Percentiles rank a stretch among this genome's conserved stretches.
These are phyloP conservation scores for Penicillium manginii DNA, from an alignment of 495 filamentous ascomycete species.

Conservation along the genomic window DNA sequence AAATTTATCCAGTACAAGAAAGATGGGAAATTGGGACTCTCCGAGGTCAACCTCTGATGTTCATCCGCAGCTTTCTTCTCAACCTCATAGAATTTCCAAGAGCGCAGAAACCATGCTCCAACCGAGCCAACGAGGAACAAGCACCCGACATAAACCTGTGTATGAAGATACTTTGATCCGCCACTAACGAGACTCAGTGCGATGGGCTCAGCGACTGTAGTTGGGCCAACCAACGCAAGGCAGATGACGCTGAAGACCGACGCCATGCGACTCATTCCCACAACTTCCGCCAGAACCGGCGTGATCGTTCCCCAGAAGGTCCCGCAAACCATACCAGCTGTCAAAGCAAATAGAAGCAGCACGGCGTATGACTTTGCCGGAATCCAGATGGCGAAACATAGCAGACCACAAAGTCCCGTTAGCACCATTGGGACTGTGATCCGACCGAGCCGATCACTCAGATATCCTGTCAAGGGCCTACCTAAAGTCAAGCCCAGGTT, in stretches of 20 bases:
- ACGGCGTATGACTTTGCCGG: conserved; percentile 62
- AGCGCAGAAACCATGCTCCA: conserved; percentile 55
- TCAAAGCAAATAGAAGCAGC: conserved; percentile 66
- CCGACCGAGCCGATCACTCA: conserved; percentile 66
- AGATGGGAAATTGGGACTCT: conserved; percentile 7
- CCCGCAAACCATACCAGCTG: conserved; percentile 67
- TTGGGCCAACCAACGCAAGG: conserved; percentile 65
- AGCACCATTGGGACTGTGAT: conserved; percentile 67
- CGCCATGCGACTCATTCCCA: conserved; percentile 65
- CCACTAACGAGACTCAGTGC: conserved; percentile 60
- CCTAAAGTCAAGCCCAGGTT: conserved; percentile 69
- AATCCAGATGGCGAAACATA: conserved; percentile 71
- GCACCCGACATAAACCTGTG: conserved; percentile 64
- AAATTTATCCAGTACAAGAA: conserved; percentile 13
- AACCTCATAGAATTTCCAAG: conserved; percentile 23
- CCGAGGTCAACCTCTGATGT: neutral
- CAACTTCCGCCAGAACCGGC: conserved; percentile 70
- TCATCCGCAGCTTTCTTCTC: conserved; percentile 21
- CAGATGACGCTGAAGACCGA: conserved; percentile 65
- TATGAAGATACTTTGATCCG: conserved; percentile 55
- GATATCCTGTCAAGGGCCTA: conserved; percentile 67
- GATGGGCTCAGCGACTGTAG: conserved; percentile 71
- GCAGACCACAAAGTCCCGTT: conserved; percentile 62
- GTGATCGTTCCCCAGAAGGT: conserved; percentile 71
- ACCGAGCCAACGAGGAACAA: conserved; percentile 62